Percentiles rank a stretch among this genome's conserved stretches.
phyloP scores from a whole-genome alignment of 1,284 basidiomycete species.

The Cryptococcus neoformans region DNA sequence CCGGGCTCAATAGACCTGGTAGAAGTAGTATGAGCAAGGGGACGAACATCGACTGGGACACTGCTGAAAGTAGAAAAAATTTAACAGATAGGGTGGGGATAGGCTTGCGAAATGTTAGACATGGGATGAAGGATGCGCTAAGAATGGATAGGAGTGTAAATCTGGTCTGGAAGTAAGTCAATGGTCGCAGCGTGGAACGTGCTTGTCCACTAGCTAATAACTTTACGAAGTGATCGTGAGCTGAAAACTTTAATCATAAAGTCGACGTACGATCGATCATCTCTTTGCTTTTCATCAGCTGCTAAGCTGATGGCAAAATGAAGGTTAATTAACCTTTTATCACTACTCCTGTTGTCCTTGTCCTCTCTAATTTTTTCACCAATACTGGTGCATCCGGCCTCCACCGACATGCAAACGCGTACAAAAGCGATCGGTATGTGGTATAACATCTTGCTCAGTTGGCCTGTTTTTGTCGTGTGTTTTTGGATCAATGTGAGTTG shows the following conservation, averaged over 20 bases:
- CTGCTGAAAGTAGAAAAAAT: background rate
- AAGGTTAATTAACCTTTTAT: constrained; percentile 49
- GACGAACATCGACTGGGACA: too few relatives aligned
- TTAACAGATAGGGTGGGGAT: constrained; percentile 3
- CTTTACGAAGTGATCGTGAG: constrained; percentile 37
- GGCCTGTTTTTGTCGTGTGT: constrained; percentile 46
- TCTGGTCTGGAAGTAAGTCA: constrained; percentile 43
- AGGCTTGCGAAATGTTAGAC: constrained; percentile 12
- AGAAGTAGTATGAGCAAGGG: too few relatives aligned
- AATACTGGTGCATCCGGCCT: constrained; percentile 17
- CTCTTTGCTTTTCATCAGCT: background rate
- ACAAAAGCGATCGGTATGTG: constrained; percentile 41
- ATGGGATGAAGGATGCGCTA: constrained; percentile 34
- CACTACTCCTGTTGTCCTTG: constrained; percentile 42
- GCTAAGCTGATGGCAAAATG: background rate
- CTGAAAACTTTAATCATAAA: constrained; percentile 43
- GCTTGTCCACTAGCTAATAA: background rate
- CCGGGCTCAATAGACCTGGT: too few relatives aligned
- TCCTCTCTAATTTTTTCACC: constrained; percentile 43
- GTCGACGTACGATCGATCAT: constrained; percentile 36
- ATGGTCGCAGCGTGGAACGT: background rate
- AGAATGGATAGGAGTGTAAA: constrained; percentile 37
- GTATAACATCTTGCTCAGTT: constrained; percentile 47
- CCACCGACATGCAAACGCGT: constrained; percentile 13
- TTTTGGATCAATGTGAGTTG: constrained; percentile 46